Conservation (phyloP, 2,329 filamentous ascomycete genomes). For the Paramyrothecium roridum region DNA sequence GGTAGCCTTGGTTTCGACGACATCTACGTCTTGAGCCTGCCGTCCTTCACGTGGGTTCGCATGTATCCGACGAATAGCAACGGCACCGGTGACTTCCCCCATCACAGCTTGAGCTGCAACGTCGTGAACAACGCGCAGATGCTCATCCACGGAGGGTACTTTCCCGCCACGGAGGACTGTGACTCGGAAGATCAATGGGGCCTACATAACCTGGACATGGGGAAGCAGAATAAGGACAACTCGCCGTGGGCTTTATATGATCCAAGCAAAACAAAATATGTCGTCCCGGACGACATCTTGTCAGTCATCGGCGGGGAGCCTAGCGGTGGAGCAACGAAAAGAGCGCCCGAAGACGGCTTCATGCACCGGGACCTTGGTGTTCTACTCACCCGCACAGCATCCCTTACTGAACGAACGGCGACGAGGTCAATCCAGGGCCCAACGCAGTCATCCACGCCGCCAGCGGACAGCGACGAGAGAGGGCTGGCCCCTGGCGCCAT, state of each 20-base stretch:
- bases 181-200: constrained; percentile 50
- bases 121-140: constrained; percentile 53
- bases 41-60: constrained; percentile 60
- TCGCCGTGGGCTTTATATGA: constrained; percentile 49
- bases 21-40: constrained; percentile 57
- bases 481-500: constrained; percentile 36
- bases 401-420: constrained; percentile 41
- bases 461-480: constrained; percentile 2
- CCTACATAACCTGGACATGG: constrained; percentile 55
- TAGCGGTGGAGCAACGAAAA: constrained; percentile 51
- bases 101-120: constrained; percentile 56
- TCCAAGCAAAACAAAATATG: constrained; percentile 45
- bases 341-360: constrained; percentile 45
- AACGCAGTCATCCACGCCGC: constrained; percentile 6
- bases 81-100: constrained; percentile 36
- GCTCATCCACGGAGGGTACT: constrained; percentile 60
- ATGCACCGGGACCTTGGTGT: constrained; percentile 46
- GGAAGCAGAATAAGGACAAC: constrained; percentile 41
- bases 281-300: constrained; percentile 47
- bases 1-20: constrained; percentile 53
- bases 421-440: constrained; percentile 38
- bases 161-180: constrained; percentile 45
- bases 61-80: constrained; percentile 41
- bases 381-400: constrained; percentile 50
- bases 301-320: constrained; percentile 46